Base-by-base conservation (phyloP, 768 basidiomycete genomes). In the Symmetrospora coprosmae region DNA sequence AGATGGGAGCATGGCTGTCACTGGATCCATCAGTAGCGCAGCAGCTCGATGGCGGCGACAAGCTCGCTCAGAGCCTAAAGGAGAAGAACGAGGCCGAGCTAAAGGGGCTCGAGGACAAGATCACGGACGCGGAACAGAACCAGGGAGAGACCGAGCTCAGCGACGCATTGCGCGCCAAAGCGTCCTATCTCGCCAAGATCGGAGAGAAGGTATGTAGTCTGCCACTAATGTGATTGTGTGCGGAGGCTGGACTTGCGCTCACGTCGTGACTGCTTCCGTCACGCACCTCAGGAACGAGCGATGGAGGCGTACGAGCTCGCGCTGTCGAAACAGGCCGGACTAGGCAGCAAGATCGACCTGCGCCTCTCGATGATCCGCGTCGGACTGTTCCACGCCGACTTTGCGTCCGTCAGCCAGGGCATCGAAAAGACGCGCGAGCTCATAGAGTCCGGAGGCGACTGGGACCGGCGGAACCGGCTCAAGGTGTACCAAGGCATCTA, bases 391-490 rank as follows among this genome's bases (percentile, higher is more conserved):
- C 90, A 86, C 72, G 77, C 78, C 23, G 86, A 96, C 69, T 79
- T 83, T 33, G 72, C 78, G 2, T 75, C 90, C 64, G 82, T 92
- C 50, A 80, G 78, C 0, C 70, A 76, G 37, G 80, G 87, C 66
- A 80, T 96, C 45, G 75, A 80, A 28, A 82, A 83, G 66, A 91
- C 91, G 0, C 79, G 82, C 86, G 89, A 60, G 3, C 77, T 94
- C 40, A 85, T 94, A 53, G 90, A 96, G 67, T 80, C 88, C 71
- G 92, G 92, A 0, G 92, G 92, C 43, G 92, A 99, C 74, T 99
- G 92, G 92, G 92, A 99, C 72, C 78, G 92, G 53, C 81, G 90
- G 37, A 99, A 96, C 73, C 81, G 92, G 43, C 80, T 96, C 68
- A 99, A 99, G 73, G 92, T 96, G 39, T 99, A 97, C 75, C 81